These are phyloP conservation scores for Closterium sp. DNA, from an alignment of 139 green algal genomes.

Conservation along the genomic window DNA sequence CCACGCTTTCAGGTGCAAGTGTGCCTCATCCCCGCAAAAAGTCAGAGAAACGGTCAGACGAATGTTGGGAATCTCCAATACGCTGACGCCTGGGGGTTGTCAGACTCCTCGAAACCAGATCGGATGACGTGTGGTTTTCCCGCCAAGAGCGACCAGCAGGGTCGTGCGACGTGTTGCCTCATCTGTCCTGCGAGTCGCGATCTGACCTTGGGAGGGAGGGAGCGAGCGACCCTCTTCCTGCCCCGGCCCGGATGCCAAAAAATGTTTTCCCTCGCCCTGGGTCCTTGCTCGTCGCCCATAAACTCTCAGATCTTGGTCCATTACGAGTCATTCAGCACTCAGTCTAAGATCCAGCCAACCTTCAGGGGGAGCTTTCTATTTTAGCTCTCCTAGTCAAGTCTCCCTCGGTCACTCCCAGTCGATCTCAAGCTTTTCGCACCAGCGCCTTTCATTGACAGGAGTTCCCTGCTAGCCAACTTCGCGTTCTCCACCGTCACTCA, in stretches of 20 bases:
- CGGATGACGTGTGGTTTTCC: not conserved
- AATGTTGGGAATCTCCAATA: not conserved
- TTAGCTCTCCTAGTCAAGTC: not conserved
- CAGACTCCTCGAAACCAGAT: not conserved
- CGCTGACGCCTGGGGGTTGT: not conserved
- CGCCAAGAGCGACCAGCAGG: not conserved
- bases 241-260: not conserved
- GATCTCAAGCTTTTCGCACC: not conserved
- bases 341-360: not conserved
- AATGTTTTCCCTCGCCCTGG: not conserved
- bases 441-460: not conserved
- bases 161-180: not conserved
- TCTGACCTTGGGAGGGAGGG: not conserved
- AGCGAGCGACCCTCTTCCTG: not conserved
- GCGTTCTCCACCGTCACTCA: not conserved
- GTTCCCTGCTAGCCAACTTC: not conserved
- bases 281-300: not conserved
- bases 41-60: not conserved
- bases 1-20: not conserved
- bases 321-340: not conserved
- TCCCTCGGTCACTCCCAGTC: too few relatives aligned
- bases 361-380: not conserved
- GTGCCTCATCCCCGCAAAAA: not conserved
- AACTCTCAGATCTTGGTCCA: not conserved
- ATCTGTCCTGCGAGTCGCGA: not conserved